Conservation (phyloP, 495 filamentous ascomycete species). For the Coniosporium apollinis region DNA sequence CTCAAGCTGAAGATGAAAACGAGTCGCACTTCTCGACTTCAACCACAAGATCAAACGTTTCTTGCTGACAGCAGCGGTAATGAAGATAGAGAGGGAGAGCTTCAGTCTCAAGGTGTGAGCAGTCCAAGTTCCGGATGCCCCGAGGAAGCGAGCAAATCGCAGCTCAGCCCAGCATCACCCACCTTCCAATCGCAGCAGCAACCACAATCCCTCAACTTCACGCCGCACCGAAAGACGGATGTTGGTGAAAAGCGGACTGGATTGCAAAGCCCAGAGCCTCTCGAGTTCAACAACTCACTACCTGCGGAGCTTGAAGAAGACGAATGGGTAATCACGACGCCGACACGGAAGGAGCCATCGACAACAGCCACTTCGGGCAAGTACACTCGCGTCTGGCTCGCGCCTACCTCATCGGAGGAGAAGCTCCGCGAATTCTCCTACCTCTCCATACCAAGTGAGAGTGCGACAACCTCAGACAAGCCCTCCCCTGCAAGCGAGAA, state of each 20-base stretch:
- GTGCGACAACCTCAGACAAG: conserved; percentile 10
- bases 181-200: too few relatives aligned
- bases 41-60: conserved; percentile 2
- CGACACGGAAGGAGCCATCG: conserved; percentile 6
- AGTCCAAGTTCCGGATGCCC: too few relatives aligned
- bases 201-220: too few relatives aligned
- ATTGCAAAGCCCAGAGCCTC: too few relatives aligned
- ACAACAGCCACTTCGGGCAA: conserved; percentile 13
- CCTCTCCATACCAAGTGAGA: conserved; percentile 28
- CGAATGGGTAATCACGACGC: conserved; percentile 15
- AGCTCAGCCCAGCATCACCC: conserved; percentile 8
- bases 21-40: conserved; percentile 8
- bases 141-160: conserved; percentile 8
- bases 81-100: conserved; percentile 6
- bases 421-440: conserved; percentile 21
- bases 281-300: conserved; percentile 3
- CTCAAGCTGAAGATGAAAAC: conserved; percentile 14
- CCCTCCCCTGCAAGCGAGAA: conserved; percentile 11
- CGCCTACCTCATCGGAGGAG: conserved; percentile 28
- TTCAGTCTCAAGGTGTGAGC: too few relatives aligned
- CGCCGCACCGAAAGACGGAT: too few relatives aligned
- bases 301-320: conserved; percentile 15
- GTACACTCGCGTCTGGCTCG: conserved; percentile 19
- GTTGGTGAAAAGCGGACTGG: too few relatives aligned
- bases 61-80: conserved; percentile 6